A percentile compares a stretch with the other conserved stretches of the same genome.
These are phyloP conservation scores for Aurantiochytrium sp. DNA, from an alignment of 108 stramenopile genomes.

Conservation along the genomic window DNA sequence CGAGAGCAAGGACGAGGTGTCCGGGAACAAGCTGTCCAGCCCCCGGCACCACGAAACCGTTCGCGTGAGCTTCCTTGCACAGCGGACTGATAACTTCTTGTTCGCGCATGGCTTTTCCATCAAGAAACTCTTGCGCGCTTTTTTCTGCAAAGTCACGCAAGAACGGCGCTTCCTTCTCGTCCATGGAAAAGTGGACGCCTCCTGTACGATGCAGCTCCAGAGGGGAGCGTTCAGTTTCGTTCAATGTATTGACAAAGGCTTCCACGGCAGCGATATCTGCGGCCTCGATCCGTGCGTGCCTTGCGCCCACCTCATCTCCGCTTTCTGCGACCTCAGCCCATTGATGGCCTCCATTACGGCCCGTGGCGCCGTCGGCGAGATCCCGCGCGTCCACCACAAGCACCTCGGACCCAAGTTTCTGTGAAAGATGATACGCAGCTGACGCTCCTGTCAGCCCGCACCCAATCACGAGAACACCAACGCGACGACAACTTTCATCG, in stretches of 20 bases:
- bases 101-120: not conserved
- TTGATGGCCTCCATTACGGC: not conserved
- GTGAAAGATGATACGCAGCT: not conserved
- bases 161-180: not conserved
- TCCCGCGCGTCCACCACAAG: not conserved
- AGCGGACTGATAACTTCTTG: not conserved
- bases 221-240: not conserved
- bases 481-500: not conserved
- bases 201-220: not conserved
- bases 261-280: not conserved
- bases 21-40: not conserved
- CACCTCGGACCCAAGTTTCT: not conserved
- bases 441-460: not conserved
- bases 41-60: not conserved
- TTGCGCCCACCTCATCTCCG: not conserved
- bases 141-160: not conserved
- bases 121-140: not conserved
- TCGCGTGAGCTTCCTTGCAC: not conserved
- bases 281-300: not conserved
- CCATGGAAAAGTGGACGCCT: not conserved
- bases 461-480: not conserved
- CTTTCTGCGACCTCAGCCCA: not conserved
- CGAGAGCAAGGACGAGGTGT: not conserved
- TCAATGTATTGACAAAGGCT: not conserved
- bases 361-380: conserved; percentile 1